Evolutionary conservation across 192 early-diverging fungal genomes (phyloP), one percentile per base, ranked within the genome.

Genomic region (Rhizophagus clarus): DNA sequence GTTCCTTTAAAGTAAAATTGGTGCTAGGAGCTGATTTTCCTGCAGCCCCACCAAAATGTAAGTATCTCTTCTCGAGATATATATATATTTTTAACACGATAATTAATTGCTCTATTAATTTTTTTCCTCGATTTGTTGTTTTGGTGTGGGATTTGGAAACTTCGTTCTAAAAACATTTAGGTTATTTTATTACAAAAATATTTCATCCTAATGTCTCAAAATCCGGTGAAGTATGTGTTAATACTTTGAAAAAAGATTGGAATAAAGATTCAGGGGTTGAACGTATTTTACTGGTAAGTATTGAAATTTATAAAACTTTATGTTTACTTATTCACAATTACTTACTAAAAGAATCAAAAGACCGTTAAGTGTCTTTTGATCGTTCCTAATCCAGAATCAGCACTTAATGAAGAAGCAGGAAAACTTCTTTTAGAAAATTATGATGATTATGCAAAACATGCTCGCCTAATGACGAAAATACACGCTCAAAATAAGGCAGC

Each of bases 211-310:
- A 99, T 81, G 96, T 99, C 0, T 93, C 95, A 2, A 84, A 89
- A 61, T 81, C 84, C 29, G 97, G 97, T 28, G 96, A 98, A 79
- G 95, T 99, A 79, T 99, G 97, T 83, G 97, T 99, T 62, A 97
- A 92, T 82, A 96, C 96, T 14, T 88, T 99, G 32, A 99, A 99
- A 79, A 97, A 94, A 82, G 97, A 99, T 83, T 99, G 97, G 97
- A 96, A 96, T 70, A 89, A 90, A 49, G 92, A 95, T 63, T 87
- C 95, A 11, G 94, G 95, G 0, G 90, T 99, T 20, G 86, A 84
- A 31, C 93, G 97, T 83, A 90, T 99, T 49, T 85, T 99, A 64
- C 83, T 98, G 84, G 95, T 94, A 87, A 83, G 77, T 12, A 62
- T 49, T 77, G 3, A 4, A 77, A 12, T 72, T 61, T 31, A 20